A percentile compares a stretch with the other conserved stretches of the same genome.
These are phyloP conservation scores for Phytophthora boehmeriae DNA, from an alignment of 352 stramenopile genomes.

Conservation along the genomic window DNA sequence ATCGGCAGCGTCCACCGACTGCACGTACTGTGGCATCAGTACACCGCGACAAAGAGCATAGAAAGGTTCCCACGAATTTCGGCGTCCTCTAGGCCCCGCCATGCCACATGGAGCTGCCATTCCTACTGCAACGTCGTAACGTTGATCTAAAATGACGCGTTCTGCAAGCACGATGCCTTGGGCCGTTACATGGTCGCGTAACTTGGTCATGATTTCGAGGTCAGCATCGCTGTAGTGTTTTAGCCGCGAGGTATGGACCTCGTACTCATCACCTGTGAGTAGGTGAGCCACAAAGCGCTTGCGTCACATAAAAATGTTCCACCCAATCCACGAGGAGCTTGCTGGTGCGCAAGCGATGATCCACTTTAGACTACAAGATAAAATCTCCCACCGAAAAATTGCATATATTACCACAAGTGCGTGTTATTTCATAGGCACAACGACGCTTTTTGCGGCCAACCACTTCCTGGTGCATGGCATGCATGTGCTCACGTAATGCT, in stretches of 20 bases:
- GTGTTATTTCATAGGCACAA: conserved; percentile 12
- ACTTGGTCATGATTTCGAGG: conserved; percentile 2
- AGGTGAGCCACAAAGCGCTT: conserved; percentile 23
- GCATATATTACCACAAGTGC: too few relatives aligned
- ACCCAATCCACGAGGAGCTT: conserved; percentile 29
- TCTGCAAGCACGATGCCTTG: conserved; percentile 20
- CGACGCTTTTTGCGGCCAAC: not conserved
- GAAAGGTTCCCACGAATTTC: conserved; percentile 26
- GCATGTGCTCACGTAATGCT: not conserved
- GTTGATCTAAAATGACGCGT: conserved; percentile 7
- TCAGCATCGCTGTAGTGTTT: conserved; percentile 26
- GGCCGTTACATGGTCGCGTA: conserved; percentile 10
- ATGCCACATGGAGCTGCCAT: conserved; percentile 16
- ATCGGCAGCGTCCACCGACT: too few relatives aligned
- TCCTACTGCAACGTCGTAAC: conserved; percentile 2
- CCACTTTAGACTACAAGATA: conserved; percentile 27
- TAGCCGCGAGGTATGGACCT: conserved; percentile 26
- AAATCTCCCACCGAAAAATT: conserved; percentile 23
- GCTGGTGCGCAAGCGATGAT: conserved; percentile 13
- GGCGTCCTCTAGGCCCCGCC: conserved; percentile 15
- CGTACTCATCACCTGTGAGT: conserved; percentile 17
- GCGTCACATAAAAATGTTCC: too few relatives aligned
- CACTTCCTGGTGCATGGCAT: not conserved
- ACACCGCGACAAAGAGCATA: too few relatives aligned
- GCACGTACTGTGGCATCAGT: too few relatives aligned